Percentiles rank a stretch among this genome's conserved stretches.
Evolutionary conservation across 1,284 basidiomycete genomes (phyloP).

Genomic region (Ganoderma leucocontextum): DNA sequence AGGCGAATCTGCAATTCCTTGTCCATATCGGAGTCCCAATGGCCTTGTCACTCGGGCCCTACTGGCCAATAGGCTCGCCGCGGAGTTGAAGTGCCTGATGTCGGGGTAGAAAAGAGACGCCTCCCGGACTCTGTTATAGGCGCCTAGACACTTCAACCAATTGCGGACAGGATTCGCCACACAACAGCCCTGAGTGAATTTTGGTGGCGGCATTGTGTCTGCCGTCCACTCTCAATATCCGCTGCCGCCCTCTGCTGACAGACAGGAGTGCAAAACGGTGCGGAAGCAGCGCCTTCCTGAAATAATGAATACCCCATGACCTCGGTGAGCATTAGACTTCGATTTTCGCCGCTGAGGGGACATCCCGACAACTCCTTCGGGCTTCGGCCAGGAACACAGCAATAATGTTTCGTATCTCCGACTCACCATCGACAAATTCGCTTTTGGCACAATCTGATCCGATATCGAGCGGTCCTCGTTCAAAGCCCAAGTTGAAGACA

Average conservation of each 20-base stretch:
- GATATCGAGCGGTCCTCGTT: not conserved
- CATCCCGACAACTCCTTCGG: not conserved
- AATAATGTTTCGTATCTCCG: not conserved
- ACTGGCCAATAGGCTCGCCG: not conserved
- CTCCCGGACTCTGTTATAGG: not conserved
- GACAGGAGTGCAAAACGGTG: not conserved
- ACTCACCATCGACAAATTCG: not conserved
- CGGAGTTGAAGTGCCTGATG: not conserved
- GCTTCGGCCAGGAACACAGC: not conserved
- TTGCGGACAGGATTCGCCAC: not conserved
- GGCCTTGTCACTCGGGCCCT: not conserved
- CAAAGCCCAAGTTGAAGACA: not conserved
- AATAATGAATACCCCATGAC: not conserved
- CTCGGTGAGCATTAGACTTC: not conserved
- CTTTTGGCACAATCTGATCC: not conserved
- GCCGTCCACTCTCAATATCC: not conserved
- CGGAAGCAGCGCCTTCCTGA: constrained; percentile 35
- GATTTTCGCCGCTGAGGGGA: not conserved
- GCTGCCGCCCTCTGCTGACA: not conserved
- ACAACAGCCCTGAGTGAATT: not conserved
- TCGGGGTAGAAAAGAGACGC: not conserved
- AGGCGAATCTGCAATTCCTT: not conserved
- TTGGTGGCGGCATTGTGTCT: not conserved
- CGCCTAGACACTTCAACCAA: not conserved
- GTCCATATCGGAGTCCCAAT: not conserved